Conservation (phyloP, 352 stramenopile species). For the Globisporangium lucens region DNA sequence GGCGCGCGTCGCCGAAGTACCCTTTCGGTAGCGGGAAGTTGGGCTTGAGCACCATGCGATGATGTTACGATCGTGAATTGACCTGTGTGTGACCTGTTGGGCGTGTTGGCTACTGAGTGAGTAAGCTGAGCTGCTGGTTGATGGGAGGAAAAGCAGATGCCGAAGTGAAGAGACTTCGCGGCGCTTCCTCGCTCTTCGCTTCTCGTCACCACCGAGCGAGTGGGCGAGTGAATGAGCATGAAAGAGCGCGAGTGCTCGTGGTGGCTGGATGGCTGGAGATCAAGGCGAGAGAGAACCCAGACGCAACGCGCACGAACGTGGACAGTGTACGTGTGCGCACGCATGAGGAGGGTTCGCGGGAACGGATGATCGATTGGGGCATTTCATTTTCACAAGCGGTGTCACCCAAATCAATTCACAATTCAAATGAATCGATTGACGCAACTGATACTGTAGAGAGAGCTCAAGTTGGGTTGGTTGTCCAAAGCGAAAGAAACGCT, state of each 20-base stretch:
- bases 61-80: not conserved
- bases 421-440: not conserved
- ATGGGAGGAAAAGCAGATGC: not conserved
- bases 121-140: not conserved
- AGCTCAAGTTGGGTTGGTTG: not conserved
- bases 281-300: not conserved
- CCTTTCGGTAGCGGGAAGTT: constrained; percentile 23
- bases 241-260: not conserved
- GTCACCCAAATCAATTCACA: not conserved
- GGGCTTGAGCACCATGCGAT: constrained; percentile 14
- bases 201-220: too few relatives aligned
- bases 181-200: not conserved
- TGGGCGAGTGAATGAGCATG: not conserved
- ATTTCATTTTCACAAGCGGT: not conserved
- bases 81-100: not conserved
- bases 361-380: not conserved
- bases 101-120: not conserved
- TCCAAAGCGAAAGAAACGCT: not conserved
- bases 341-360: not conserved
- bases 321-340: not conserved
- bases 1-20: constrained; percentile 27
- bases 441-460: not conserved
- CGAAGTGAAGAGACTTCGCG: not conserved
- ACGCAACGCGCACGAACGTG: not conserved
- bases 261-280: not conserved